Conservation (phyloP, 164 flowering plant species). For the Brasenia schreberi region DNA sequence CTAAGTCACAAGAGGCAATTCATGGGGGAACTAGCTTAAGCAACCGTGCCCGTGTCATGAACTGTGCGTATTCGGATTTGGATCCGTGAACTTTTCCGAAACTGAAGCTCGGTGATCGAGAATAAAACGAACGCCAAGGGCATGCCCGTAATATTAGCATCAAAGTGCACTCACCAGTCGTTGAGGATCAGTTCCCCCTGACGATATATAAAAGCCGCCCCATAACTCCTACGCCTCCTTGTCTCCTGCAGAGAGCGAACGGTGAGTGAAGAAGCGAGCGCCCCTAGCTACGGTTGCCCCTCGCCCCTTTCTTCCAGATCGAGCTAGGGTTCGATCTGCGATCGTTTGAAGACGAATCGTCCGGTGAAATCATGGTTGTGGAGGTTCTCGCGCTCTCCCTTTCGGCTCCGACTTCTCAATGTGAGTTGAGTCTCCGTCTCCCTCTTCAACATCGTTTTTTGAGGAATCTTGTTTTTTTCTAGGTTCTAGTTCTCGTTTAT, state of each 20-base stretch:
- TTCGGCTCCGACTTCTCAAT: conserved; percentile 12
- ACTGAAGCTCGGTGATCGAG: no score
- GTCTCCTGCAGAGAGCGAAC: not conserved
- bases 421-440: conserved; percentile 1
- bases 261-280: not conserved
- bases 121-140: not conserved
- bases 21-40: no score
- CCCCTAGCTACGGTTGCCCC: not conserved
- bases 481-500: not conserved
- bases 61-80: no score
- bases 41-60: no score
- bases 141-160: no score
- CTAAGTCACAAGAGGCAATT: no score
- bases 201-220: not conserved
- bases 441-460: not conserved
- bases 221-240: not conserved
- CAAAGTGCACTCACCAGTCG: not conserved
- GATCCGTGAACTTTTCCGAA: no score
- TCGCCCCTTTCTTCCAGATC: not conserved
- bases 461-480: not conserved
- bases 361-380: conserved; percentile 5
- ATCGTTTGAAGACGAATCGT: not conserved
- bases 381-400: conserved; percentile 13
- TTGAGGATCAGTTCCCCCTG: not conserved
- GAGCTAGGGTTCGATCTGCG: not conserved